These are phyloP conservation scores for Globisporangium viniferum DNA, from an alignment of 352 stramenopile genomes.

Conservation along the genomic window DNA sequence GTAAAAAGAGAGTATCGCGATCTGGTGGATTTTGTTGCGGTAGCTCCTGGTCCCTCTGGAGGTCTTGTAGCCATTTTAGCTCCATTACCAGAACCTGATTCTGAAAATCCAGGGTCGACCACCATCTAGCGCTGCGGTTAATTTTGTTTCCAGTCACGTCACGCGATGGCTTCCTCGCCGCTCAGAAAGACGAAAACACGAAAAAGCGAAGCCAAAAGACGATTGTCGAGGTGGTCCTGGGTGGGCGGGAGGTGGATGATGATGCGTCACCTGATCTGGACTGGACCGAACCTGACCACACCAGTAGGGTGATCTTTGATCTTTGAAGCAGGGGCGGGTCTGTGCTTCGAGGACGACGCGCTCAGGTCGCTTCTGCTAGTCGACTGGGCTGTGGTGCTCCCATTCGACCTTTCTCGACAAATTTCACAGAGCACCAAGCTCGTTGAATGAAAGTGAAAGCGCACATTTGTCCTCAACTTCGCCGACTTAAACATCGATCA, in stretches of 20 bases:
- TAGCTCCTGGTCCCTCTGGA: background rate
- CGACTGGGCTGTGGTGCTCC: background rate
- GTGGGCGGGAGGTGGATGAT: background rate
- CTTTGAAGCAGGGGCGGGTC: background rate
- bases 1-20: background rate
- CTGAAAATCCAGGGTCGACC: background rate
- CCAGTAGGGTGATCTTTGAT: background rate
- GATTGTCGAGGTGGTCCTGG: background rate
- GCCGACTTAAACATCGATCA: background rate
- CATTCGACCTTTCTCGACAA: background rate
- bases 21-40: background rate
- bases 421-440: background rate
- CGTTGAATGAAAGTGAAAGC: background rate
- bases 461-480: background rate
- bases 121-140: background rate
- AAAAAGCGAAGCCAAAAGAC: background rate
- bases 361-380: background rate
- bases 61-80: background rate
- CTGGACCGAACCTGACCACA: conserved; percentile 2
- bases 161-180: background rate
- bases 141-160: background rate
- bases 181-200: background rate
- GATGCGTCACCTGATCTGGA: background rate
- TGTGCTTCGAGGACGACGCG: background rate
- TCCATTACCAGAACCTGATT: background rate